Percentiles rank a stretch among this genome's conserved stretches.
Conservation (phyloP, 306 rosid genomes). For the Vachellia pachyceras region DNA sequence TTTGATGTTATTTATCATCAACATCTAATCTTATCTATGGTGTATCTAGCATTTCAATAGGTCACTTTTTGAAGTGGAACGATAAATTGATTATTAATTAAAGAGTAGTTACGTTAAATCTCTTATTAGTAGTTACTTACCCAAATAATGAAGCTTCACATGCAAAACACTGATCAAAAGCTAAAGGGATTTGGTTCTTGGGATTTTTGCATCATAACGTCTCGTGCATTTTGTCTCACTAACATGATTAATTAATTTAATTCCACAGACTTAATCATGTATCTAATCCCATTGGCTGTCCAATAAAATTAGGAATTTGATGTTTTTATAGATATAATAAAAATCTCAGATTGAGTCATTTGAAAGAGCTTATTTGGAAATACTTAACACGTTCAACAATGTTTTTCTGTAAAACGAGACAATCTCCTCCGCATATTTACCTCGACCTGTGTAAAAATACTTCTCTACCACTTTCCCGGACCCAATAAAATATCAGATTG, state of each 20-base stretch:
- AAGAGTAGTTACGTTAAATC: neutral
- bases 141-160: slow-evolving; percentile 75
- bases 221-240: slow-evolving; percentile 47
- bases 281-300: neutral
- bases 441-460: no score
- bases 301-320: neutral
- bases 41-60: no score
- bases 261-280: neutral
- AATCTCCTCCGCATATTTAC: no score
- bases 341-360: neutral
- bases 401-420: no score
- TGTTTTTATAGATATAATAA: neutral
- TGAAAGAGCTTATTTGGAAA: no score
- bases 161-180: slow-evolving; percentile 50
- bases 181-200: slow-evolving; percentile 47
- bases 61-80: neutral
- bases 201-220: slow-evolving; percentile 66
- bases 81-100: neutral
- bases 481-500: neutral
- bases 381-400: no score
- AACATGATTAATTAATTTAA: neutral
- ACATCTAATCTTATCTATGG: no score
- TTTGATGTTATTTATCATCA: no score
- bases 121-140: neutral
- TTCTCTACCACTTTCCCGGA: no score